Conservation (phyloP, 2,329 filamentous ascomycete genomes). For the Nigrospora sphaerica region DNA sequence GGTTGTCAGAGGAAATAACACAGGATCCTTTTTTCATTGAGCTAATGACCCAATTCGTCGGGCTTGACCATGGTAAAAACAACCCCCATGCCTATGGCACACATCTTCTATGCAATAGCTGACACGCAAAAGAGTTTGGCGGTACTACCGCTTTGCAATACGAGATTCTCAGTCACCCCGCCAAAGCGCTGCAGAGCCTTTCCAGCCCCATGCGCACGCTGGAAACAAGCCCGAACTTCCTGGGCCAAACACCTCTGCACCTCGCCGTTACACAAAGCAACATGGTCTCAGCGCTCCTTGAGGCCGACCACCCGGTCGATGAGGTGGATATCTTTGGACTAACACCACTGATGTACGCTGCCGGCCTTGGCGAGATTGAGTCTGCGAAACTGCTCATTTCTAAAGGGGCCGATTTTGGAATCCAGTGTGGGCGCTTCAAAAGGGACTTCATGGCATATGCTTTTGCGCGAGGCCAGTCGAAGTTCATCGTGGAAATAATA, state of each 20-base stretch:
- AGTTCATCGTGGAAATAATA: neutral
- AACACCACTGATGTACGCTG: neutral
- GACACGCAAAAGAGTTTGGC: neutral
- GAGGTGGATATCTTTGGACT: neutral
- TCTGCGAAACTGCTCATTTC: neutral
- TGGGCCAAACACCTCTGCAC: slow-evolving; percentile 1
- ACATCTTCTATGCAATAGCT: neutral
- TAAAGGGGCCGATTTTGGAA: neutral
- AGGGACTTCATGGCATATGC: neutral
- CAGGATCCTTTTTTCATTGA: neutral
- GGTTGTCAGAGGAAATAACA: neutral
- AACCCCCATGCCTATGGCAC: too few relatives aligned
- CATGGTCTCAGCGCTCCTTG: neutral
- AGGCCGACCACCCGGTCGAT: neutral
- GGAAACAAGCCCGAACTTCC: neutral
- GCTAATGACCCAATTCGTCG: neutral
- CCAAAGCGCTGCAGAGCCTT: neutral
- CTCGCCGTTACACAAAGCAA: neutral
- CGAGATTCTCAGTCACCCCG: neutral
- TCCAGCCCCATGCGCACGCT: neutral
- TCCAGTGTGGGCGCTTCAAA: too few relatives aligned
- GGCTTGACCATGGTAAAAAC: neutral
- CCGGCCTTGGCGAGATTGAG: neutral
- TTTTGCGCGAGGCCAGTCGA: neutral
- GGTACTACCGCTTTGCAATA: neutral